Evolutionary conservation across 2,329 filamentous ascomycete genomes (phyloP).

Genomic region (Colletotrichum chrysophilum): DNA sequence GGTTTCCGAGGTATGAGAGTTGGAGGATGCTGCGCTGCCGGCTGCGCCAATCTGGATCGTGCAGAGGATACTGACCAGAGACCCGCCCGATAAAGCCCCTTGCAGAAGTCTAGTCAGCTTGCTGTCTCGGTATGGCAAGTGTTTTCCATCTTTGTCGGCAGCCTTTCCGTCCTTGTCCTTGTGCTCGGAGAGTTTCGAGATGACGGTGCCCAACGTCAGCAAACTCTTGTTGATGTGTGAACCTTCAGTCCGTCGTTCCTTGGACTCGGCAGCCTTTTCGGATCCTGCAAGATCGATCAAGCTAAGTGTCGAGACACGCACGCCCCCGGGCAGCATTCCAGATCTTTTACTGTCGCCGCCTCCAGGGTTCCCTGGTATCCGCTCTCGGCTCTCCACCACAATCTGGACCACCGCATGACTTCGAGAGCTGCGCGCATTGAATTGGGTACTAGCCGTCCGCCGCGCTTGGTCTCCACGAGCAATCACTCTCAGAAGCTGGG

Average conservation of each 20-base stretch:
- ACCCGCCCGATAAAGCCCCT: conserved; percentile 89
- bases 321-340: conserved; percentile 80
- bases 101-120: conserved; percentile 94
- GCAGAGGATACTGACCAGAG: conserved; percentile 95
- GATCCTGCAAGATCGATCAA: conserved; percentile 96
- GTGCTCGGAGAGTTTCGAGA: conserved; percentile 86
- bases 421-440: conserved; percentile 94
- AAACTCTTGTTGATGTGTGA: conserved; percentile 99
- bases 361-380: conserved; percentile 63
- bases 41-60: conserved; percentile 89
- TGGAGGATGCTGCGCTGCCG: conserved; percentile 72
- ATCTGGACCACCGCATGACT: conserved; percentile 99
- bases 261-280: conserved; percentile 93
- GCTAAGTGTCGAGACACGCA: conserved; percentile 92
- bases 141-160: conserved; percentile 83
- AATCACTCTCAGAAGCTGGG: conserved; percentile 92
- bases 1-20: conserved; percentile 84
- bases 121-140: conserved; percentile 95
- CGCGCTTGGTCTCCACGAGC: conserved; percentile 91
- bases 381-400: conserved; percentile 94
- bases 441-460: conserved; percentile 92
- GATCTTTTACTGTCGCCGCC: conserved; percentile 67
- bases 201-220: conserved; percentile 93
- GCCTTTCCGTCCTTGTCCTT: conserved; percentile 81
- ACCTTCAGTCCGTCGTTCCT: conserved; percentile 91